These are phyloP conservation scores for Brettanomyces naardenensis DNA, from an alignment of 805 yeast species.

Conservation along the genomic window DNA sequence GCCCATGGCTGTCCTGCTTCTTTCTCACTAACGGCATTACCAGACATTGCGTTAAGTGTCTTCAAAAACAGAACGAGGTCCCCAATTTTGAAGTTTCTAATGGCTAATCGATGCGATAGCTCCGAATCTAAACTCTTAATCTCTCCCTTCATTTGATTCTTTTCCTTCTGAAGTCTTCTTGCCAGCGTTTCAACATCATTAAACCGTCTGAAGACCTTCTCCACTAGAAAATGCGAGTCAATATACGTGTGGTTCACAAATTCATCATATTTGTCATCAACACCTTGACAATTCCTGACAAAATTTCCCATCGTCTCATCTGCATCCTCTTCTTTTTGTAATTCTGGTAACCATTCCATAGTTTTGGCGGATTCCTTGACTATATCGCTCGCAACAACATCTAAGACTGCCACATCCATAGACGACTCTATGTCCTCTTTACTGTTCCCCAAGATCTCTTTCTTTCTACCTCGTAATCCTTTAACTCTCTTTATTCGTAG, in stretches of 20 bases:
- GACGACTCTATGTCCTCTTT: slow-evolving; percentile 3
- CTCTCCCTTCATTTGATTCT: slow-evolving; percentile 42
- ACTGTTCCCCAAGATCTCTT: slow-evolving; percentile 10
- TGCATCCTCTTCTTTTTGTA: slow-evolving; percentile 1
- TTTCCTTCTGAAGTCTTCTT: slow-evolving; percentile 72
- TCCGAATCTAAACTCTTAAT: slow-evolving; percentile 29
- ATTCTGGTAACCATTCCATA: slow-evolving; percentile 6
- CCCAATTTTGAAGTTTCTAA: slow-evolving; percentile 57
- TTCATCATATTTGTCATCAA: slow-evolving; percentile 29
- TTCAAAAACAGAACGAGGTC: slow-evolving; percentile 85
- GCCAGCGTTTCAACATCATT: slow-evolving; percentile 88
- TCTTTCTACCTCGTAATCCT: slow-evolving; percentile 52
- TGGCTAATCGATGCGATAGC: slow-evolving; percentile 47
- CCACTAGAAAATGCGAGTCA: slow-evolving; percentile 20
- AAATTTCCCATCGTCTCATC: neutral
- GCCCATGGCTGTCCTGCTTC: slow-evolving; percentile 66
- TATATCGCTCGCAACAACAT: slow-evolving; percentile 9
- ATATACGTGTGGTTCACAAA: slow-evolving; percentile 19
- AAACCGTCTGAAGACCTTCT: slow-evolving; percentile 59
- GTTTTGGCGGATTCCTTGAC: slow-evolving; percentile 5
- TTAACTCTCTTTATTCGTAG: slow-evolving; percentile 66
- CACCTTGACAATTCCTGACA: slow-evolving; percentile 10
- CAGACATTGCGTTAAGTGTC: slow-evolving; percentile 30
- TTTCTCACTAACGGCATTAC: neutral
- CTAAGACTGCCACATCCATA: slow-evolving; percentile 6